Evolutionary conservation across 192 early-diverging fungal species (phyloP), one percentile per base, ranked within the genome.

Genomic region (Obelidium mucronatum): DNA sequence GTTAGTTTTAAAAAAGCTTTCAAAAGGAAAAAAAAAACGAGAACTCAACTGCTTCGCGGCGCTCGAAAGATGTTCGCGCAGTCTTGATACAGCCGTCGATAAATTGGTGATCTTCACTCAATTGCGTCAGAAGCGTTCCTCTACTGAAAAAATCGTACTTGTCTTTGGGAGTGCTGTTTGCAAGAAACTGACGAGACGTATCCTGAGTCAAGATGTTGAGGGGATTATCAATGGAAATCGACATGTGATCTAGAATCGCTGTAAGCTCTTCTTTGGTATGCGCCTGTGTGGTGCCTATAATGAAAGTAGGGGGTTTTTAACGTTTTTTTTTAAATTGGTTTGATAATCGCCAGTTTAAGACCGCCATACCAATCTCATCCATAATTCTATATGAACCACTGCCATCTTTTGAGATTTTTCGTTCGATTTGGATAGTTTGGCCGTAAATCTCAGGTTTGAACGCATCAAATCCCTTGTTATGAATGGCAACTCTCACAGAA

Each of bases 131-230:
- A 78, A 93, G 93, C 1, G 96, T 96, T 55, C 96, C 97, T 58
- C 89, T 91, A 75, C 93, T 83, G 65, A 97, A 98, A 60, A 97
- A 94, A 80, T 88, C 90, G 86, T 97, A 99, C 84, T 96, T 97
- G 39, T 96, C 94, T 63, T 92, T 84, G 2, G 94, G 75, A 17
- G 92, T 92, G 42, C 90, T 93, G 53, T 90, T 90, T 34, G 90
- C 89, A 15, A 99, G 84, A 62, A 99, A 98, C 83, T 92, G 90
- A 31, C 94, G 88, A 6, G 97, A 96, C 4, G 92, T 91, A 66
- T 98, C 97, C 72, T 99, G 97, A 0, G 92, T 94, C 8, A 99
- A 89, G n/a, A 97, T 90, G 65, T 92, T 94, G 77, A 99, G 86
- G 8, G 97, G 96, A 67, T 99, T 99, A 78, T 94, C 92, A 37